Base-by-base conservation (phyloP, 2,329 filamentous ascomycete genomes). In the Exophiala sideris region DNA sequence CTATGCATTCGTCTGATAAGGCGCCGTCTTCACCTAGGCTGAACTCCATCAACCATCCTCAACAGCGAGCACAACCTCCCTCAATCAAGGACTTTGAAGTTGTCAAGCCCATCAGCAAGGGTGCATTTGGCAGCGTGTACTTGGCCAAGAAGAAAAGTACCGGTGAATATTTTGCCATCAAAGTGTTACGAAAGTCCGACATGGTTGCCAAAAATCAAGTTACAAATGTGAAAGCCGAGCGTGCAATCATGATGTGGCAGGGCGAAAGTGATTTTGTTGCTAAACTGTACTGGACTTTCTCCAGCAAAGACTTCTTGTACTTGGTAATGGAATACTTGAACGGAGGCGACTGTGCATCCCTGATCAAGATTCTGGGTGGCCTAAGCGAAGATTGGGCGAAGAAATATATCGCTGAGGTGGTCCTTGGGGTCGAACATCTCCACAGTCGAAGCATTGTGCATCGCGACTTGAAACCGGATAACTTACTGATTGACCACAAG, bases 171-270 rank as follows among this genome's bases (percentile, higher is more conserved):
- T 99, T 92, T 70, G 94, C 94, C 8, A 97, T 99, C 75, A 99
- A 99, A 68, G 94, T 97, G 1, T 73, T 99, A 56, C 97, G 97
- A 69, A 99, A 99, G 73, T 91, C 94, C n/a, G 94, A 99, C 76
- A 99, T 99, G 94, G 90, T 99, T 59, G 94, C 94, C 58, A 99
- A 99, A 73, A 99, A 99, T 70, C 94, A 99, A 69, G 91, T 99
- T 64, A 96, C 94, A 63, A 99, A 99, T 67, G 36, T 99, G 66
- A 97, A 99, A 73, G 94, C 95, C 7, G 94, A 99, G 73, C 84
- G 94, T 62, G 95, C 95, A 18, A 99, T 99, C 68, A 97, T 99
- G 94, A 99, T 99, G 94, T 97, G 94, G 89, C 94, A 99, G 74
- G 94, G 94, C 18, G 91, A 97, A 71, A 99, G 95, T 70, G 94